Percentiles rank a stretch among this genome's conserved stretches.
phyloP scores from a whole-genome alignment of 768 basidiomycete genomes.

The Sistotremastrum suecicum region DNA sequence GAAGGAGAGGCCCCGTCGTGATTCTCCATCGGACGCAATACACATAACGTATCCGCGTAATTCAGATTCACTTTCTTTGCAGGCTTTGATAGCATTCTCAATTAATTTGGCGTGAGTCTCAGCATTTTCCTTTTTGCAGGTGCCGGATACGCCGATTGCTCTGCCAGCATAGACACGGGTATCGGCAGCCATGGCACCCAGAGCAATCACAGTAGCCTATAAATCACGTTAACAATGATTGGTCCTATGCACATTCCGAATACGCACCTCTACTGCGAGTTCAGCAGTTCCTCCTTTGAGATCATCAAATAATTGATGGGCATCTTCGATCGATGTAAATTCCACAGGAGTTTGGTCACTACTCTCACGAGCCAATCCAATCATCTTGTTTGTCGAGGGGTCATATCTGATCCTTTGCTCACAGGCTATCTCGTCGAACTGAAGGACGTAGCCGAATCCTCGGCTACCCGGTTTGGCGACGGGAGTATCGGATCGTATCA shows the following conservation, averaged over 20 bases:
- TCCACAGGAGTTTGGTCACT: slow-evolving; percentile 5
- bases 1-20: slow-evolving; percentile 14
- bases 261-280: slow-evolving; percentile 4
- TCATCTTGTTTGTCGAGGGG: slow-evolving; percentile 10
- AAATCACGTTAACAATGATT: background rate
- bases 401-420: slow-evolving; percentile 11
- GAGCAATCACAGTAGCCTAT: slow-evolving; percentile 14
- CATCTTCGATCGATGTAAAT: slow-evolving; percentile 6
- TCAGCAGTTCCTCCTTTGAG: slow-evolving; percentile 3
- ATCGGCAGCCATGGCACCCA: slow-evolving; percentile 11
- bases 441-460: slow-evolving; percentile 5
- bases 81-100: slow-evolving; percentile 6
- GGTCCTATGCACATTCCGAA: background rate
- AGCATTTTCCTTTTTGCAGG: slow-evolving; percentile 15
- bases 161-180: slow-evolving; percentile 12
- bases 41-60: background rate
- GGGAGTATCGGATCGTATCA: no score
- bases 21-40: slow-evolving; percentile 19
- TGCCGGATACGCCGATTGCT: slow-evolving; percentile 12
- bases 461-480: no score
- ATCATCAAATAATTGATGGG: background rate
- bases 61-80: slow-evolving; percentile 6
- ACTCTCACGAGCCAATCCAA: slow-evolving; percentile 15
- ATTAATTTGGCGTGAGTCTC: slow-evolving; percentile 11
- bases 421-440: slow-evolving; percentile 13